These are phyloP conservation scores for Blumeria hordei DNA, from an alignment of 2,329 filamentous ascomycete species.

Conservation along the genomic window DNA sequence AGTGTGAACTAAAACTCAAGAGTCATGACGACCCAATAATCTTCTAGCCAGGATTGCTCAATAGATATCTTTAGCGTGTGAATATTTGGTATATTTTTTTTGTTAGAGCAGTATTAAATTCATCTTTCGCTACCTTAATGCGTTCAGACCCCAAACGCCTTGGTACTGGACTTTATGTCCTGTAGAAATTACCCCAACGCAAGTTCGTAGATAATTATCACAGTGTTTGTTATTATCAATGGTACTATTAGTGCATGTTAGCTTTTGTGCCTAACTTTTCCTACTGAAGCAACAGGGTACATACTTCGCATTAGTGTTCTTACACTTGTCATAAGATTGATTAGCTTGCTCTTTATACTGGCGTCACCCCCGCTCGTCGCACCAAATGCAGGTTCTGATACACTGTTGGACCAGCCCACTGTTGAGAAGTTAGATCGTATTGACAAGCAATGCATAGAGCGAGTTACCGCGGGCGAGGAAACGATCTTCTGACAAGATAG, in stretches of 20 bases:
- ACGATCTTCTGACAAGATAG: constrained; percentile 81
- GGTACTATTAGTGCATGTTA: constrained; percentile 32
- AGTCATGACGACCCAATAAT: too few relatives aligned
- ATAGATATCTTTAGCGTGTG: too few relatives aligned
- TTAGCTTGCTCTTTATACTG: constrained; percentile 64
- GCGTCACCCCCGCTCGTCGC: constrained; percentile 35
- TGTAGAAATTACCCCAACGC: constrained; percentile 32
- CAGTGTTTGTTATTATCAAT: constrained; percentile 56
- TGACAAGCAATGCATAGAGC: background rate
- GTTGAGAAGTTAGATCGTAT: constrained; percentile 1
- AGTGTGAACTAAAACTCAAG: too few relatives aligned
- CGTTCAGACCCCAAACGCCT: background rate
- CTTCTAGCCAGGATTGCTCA: too few relatives aligned
- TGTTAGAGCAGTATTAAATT: too few relatives aligned
- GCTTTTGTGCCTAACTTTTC: constrained; percentile 1
- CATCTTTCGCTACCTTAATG: too few relatives aligned
- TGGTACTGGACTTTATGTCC: too few relatives aligned
- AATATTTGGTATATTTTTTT: too few relatives aligned
- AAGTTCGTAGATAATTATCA: constrained; percentile 66
- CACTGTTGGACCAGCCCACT: constrained; percentile 62
- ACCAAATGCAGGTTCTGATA: constrained; percentile 54
- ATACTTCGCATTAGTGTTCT: constrained; percentile 81
- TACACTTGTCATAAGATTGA: constrained; percentile 76
- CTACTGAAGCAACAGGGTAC: constrained; percentile 15
- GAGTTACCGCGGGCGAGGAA: constrained; percentile 53